These are phyloP conservation scores for Sporothrix dimorphospora DNA, from an alignment of 2,329 filamentous ascomycete species.

Conservation along the genomic window DNA sequence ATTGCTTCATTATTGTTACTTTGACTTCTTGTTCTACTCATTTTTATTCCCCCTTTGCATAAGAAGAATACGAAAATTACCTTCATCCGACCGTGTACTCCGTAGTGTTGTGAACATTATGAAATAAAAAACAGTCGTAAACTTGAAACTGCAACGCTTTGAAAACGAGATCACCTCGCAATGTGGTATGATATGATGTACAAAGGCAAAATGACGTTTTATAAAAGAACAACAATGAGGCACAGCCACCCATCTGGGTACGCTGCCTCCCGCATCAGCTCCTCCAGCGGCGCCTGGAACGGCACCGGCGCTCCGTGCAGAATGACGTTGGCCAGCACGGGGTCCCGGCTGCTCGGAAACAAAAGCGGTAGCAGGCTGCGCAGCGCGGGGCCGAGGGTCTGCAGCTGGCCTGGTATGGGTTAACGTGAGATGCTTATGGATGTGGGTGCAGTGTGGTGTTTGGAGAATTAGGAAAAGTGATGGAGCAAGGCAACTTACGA, in stretches of 20 bases:
- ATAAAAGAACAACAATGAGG: slow-evolving; percentile 69
- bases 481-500: slow-evolving; percentile 42
- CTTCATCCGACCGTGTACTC: background rate
- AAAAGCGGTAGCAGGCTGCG: slow-evolving; percentile 75
- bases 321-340: slow-evolving; percentile 80
- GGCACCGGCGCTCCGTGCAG: slow-evolving; percentile 85
- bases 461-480: background rate
- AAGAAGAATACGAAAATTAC: background rate
- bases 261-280: slow-evolving; percentile 77
- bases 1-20: too few relatives aligned
- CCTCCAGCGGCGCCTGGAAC: slow-evolving; percentile 76
- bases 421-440: background rate
- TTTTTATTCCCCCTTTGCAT: background rate
- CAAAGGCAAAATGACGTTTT: background rate
- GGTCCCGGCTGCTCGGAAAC: slow-evolving; percentile 84
- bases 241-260: slow-evolving; percentile 95
- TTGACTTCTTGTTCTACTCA: background rate
- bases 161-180: background rate
- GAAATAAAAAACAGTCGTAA: too few relatives aligned
- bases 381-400: slow-evolving; percentile 73
- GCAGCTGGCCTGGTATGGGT: slow-evolving; percentile 40
- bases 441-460: background rate
- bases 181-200: background rate
- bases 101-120: too few relatives aligned
- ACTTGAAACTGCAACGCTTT: background rate